phyloP scores from a whole-genome alignment of 1,139 yeast species.

The Suhomyces chickasaworum region DNA sequence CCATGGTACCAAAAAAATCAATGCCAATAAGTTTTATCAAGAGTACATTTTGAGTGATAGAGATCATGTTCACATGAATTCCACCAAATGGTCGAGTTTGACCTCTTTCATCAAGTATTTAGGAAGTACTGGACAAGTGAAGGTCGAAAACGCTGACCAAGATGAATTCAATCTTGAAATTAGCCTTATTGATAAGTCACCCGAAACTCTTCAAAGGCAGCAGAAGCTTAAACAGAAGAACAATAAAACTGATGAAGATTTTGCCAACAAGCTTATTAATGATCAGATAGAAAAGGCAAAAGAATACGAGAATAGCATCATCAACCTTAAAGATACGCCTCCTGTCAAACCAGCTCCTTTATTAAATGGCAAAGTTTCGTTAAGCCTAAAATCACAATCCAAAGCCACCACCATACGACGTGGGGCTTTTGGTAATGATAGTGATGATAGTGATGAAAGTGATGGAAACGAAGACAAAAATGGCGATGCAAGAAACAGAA shows the following conservation, averaged over 20 bases:
- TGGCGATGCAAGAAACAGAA: neutral
- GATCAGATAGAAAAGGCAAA: slow-evolving; percentile 56
- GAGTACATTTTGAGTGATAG: slow-evolving; percentile 75
- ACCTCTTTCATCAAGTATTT: slow-evolving; percentile 70
- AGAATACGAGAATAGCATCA: slow-evolving; percentile 14
- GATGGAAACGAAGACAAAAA: neutral
- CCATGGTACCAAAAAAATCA: slow-evolving; percentile 82
- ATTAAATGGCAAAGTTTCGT: slow-evolving; percentile 6
- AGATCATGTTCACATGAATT: slow-evolving; percentile 86
- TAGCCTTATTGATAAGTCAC: slow-evolving; percentile 28
- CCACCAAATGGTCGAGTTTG: slow-evolving; percentile 78
- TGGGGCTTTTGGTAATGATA: slow-evolving; percentile 14
- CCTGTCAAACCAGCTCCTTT: neutral
- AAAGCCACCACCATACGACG: slow-evolving; percentile 8
- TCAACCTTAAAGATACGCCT: neutral
- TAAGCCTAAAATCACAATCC: slow-evolving; percentile 8
- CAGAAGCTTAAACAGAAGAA: slow-evolving; percentile 23
- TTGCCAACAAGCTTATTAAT: slow-evolving; percentile 44
- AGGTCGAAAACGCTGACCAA: slow-evolving; percentile 47
- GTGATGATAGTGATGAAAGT: slow-evolving; percentile 13
- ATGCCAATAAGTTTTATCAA: slow-evolving; percentile 86
- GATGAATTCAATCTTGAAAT: slow-evolving; percentile 44
- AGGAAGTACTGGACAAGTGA: slow-evolving; percentile 59
- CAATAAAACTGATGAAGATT: slow-evolving; percentile 16
- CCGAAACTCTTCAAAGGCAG: slow-evolving; percentile 18